Base-by-base conservation (phyloP, 1,284 basidiomycete species). In the Pseudozyma thailandica region DNA sequence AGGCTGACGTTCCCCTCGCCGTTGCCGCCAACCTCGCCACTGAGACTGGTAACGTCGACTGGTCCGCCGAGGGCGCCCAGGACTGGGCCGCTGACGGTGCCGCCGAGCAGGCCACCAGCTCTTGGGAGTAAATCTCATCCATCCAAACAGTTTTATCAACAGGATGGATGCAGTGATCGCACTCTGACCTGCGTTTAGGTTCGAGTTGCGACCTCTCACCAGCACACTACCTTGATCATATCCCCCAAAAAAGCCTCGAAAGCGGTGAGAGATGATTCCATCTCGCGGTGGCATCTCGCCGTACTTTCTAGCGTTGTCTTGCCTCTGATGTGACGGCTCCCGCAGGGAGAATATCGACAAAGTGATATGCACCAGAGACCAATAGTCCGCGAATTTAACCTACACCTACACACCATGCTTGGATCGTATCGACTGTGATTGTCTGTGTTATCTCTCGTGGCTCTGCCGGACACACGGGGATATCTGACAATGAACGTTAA, bases 1-100 rank as follows among this genome's bases (percentile, higher is more conserved):
- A 90, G 90, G 84, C 79, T 86, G 69, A 72, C 47, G 69, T 72
- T 43, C 69, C 69, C 51, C 70, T 68, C 52, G 41, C 58, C 27
- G 38, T 77, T 37, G 69, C 69, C 52, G 70, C 75, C 56, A 72
- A 77, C 77, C 68, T 74, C 55, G 64, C 74, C 52, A 71, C 74
- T 54, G 72, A 60, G 45, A 52, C 60, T 44, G 72, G 71, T 57
- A 88, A 87, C 65, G 88, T 93, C 79, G 92, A 94, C 86, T 94
- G 92, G 92, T 85, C 90, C 73, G 90, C 82, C 52, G 83, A 83
- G 89, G 58, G 71, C 55, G 74, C 72, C 54, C 77, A 82, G 77
- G 72, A 82, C 81, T 83, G 81, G 78, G 82, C 81, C 57, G 83
- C 81, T 55, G 83, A 82, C 56, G 71, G 64, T 44, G 71, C 71